Evolutionary conservation across 192 early-diverging fungal genomes (phyloP), one percentile per base, ranked within the genome.

Genomic region (Funneliformis geosporum): DNA sequence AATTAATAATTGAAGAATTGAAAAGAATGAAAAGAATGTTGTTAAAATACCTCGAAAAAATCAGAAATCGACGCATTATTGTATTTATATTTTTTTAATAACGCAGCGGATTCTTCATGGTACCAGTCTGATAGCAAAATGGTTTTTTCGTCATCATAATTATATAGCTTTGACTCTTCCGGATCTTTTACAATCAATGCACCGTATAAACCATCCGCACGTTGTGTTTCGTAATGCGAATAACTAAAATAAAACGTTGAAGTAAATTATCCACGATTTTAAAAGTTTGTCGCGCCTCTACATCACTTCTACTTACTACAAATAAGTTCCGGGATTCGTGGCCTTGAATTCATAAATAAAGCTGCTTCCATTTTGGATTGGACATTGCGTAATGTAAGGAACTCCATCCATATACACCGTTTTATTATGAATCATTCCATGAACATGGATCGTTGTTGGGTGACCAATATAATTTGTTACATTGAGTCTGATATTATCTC

Each of bases 301-400:
- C 4, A 61, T 50, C 38, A n/a, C 11, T 27, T 61, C 16, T 18
- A 38, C 38, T 62, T 38, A 47, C 40, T 38, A 82, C 59, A 84
- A 86, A 60, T 86, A 88, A 72, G 87, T 88, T 80, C 86, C 86
- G 47, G 83, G 79, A 1, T 86, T 60, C 23, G 76, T 42, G 0
- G 84, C 80, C 25, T 78, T 81, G 46, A 90, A 90, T 4, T 84
- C 81, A 70, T 88, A 83, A 1, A 83, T 80, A 61, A 83, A 90
- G 14, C 75, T 80, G 14, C 66, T 66, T 2, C 85, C 84, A 11
- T 88, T 79, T 4, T 82, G 81, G 50, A 90, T 90, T 2, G 88
- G 85, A 75, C 83, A 80, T 42, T 89, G 86, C 65, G 89, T 93
- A 84, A 90, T 86, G 23, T 89, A 91, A 18, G 93, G 91, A 12